Percentiles rank a stretch among this genome's conserved stretches.
phyloP scores from a whole-genome alignment of 768 basidiomycete genomes.

The Asterophora parasitica region DNA sequence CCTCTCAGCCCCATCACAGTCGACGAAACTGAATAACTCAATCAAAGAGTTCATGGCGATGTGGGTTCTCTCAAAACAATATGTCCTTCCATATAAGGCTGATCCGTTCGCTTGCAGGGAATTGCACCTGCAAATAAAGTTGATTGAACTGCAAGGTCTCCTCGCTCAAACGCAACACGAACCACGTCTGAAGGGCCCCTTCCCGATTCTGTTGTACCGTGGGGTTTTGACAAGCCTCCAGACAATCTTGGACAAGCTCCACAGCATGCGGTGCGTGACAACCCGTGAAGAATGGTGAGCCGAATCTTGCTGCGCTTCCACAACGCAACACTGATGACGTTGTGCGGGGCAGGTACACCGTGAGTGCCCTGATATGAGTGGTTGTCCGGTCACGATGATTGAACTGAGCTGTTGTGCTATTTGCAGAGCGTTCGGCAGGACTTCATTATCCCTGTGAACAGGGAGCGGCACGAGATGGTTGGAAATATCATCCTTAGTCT shows the following conservation, averaged over 20 bases:
- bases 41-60: constrained; percentile 90
- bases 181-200: constrained; percentile 92
- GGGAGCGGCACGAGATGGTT: constrained; percentile 87
- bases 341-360: constrained; percentile 58
- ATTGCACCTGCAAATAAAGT: constrained; percentile 85
- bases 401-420: constrained; percentile 1
- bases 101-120: constrained; percentile 56
- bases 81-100: not conserved
- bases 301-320: constrained; percentile 3
- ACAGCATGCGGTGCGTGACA: constrained; percentile 97
- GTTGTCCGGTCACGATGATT: not conserved
- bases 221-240: constrained; percentile 79
- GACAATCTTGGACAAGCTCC: constrained; percentile 81
- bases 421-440: constrained; percentile 72
- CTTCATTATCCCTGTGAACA: constrained; percentile 88
- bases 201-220: constrained; percentile 82
- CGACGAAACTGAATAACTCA: constrained; percentile 52
- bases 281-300: constrained; percentile 89
- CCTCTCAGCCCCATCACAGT: constrained; percentile 29
- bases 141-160: constrained; percentile 82
- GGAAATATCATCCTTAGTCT: constrained; percentile 93
- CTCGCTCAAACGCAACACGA: constrained; percentile 88
- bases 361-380: constrained; percentile 25
- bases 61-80: constrained; percentile 36
- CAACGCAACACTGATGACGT: constrained; percentile 6